Conservation (phyloP, 2,329 filamentous ascomycete genomes). For the Hypoxylon sp. region DNA sequence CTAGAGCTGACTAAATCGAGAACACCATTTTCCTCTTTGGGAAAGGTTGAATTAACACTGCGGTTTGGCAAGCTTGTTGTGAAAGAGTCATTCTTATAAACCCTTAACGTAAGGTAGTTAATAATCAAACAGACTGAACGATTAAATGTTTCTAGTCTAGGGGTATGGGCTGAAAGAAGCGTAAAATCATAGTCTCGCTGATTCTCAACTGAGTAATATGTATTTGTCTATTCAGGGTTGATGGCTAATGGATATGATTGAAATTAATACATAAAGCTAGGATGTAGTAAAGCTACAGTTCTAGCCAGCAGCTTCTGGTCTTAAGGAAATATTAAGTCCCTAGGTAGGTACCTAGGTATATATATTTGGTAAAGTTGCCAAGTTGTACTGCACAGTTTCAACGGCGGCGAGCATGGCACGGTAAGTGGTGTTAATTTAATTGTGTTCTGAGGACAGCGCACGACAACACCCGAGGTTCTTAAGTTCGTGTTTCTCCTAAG, state of each 20-base stretch:
- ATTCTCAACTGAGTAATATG: neutral
- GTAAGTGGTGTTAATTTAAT: no score
- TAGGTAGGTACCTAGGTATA: no score
- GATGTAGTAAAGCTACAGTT: neutral
- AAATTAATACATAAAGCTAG: neutral
- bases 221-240: neutral
- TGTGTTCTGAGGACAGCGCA: no score
- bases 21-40: constrained; percentile 44
- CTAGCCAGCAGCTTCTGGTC: neutral
- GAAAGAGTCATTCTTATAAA: neutral
- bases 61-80: neutral
- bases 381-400: no score
- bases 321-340: no score
- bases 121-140: neutral
- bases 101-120: neutral
- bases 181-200: neutral
- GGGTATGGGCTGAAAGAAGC: neutral
- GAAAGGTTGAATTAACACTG: constrained; percentile 20
- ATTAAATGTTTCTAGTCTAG: neutral
- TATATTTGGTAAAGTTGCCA: no score
- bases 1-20: constrained; percentile 35
- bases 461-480: no score
- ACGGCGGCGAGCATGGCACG: no score
- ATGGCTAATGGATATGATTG: neutral
- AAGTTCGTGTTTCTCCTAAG: neutral